Evolutionary conservation across 495 filamentous ascomycete genomes (phyloP), one percentile per base, ranked within the genome.

Genomic region (Arthonia radiata): DNA sequence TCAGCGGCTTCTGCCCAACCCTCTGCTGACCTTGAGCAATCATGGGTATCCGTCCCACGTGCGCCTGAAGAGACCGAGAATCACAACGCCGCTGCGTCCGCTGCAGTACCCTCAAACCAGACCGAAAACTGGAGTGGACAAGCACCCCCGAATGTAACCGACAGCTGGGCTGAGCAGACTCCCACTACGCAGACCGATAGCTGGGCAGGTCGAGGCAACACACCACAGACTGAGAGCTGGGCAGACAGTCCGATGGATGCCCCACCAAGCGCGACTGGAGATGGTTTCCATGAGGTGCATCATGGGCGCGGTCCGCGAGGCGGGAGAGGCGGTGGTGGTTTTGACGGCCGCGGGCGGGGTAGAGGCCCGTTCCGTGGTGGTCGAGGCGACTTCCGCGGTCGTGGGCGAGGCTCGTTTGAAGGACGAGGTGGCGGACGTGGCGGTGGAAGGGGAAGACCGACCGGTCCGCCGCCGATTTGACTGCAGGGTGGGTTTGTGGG

Each of bases 21-120:
- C 19, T 61, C 55, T 33, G 55, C 50, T 37, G 65, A 47, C 47
- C 59, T 25, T 33, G 47, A 53, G 10, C 59, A 86, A 36, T 64
- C 64, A 33, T 89, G 69, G 71, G 68, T 81, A 26, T 64, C 78
- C 44, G 61, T 81, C 23, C 65, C 74, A 22, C 73, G 74, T 31
- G 56, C 70, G 40, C 64, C 75, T 19, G 52, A 64, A 18, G 78
- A 89, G 46, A 71, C 72, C 8, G 80, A 86, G 25, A 69, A 58
- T 35, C 59, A 63, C 16, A 19, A 28, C 8, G 41, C 57, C n/a
- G 62, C 64, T 6, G 67, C 61, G 5, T 57, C 67, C 14, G 65
- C 61, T 13, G 52, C 60, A n/a, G n/a, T n/a, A n/a, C n/a, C n/a
- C n/a, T n/a, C n/a, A n/a, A n/a, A n/a, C n/a, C n/a, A n/a, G n/a